Base-by-base conservation (phyloP, 768 basidiomycete genomes). In the Suillus spraguei region DNA sequence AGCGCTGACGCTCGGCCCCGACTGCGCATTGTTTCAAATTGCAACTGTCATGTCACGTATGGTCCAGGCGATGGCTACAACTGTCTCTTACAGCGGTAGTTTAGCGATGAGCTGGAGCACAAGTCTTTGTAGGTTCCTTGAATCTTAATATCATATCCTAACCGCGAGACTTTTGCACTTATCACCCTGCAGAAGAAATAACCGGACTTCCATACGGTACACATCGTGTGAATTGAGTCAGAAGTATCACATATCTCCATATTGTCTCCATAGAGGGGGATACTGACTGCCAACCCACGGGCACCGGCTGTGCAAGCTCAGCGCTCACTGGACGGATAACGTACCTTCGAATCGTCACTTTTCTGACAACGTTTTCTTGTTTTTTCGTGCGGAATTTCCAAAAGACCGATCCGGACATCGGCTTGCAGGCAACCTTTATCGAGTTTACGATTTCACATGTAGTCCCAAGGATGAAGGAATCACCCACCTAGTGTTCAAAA, bases 91-190 rank as follows among this genome's bases (percentile, higher is more conserved):
- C 28, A 28, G 28, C 28, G 28, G 28, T 28, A 28, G 28, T 28
- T 4, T 28, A 49, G 47, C 47, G 22, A 49, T 24, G 22, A 28
- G 28, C 22, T 24, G 6, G 22, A n/a, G 22, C 22, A 50, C 32
- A 50, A 28, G 49, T 53, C 52, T 35, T 20, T 33, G 32, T 33
- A 53, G 52, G 52, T 53, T 32, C 32, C 24, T 22, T 22, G 10
- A 22, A 22, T 47, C 13, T 50, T 16, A 52, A 52, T 33, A 33
- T 5, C 32, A 52, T 33, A 33, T 5, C 32, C 4, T 46, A 52
- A 53, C 52, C 52, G 52, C 32, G 52, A 53, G 20, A 33, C 52
- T 33, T 53, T 47, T 53, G 20, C 32, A 53, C 33, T 33, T 53
- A 32, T 53, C 52, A 53, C 52, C 33, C 50, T 52, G 49, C 38